A percentile compares a stretch with the other conserved stretches of the same genome.
Evolutionary conservation across 2,329 filamentous ascomycete genomes (phyloP).

Genomic region (Tolypocladium paradoxum): DNA sequence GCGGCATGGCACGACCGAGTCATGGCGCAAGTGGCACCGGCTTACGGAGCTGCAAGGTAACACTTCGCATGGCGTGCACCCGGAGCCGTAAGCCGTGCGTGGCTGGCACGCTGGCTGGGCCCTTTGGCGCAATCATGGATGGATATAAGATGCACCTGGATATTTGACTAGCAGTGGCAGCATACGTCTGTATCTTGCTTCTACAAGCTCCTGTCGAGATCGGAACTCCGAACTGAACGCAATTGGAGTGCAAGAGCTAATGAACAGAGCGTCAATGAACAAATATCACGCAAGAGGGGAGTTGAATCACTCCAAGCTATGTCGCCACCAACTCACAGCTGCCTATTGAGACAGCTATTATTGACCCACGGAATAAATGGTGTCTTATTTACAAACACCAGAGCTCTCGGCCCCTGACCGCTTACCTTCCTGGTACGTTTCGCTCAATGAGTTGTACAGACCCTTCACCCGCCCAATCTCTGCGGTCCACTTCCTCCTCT

Average conservation of each 20-base stretch:
- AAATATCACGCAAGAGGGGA: too few relatives aligned
- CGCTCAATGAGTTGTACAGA: constrained; percentile 34
- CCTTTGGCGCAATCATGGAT: too few relatives aligned
- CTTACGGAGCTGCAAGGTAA: not conserved
- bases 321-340: not conserved
- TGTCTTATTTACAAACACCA: constrained; percentile 37
- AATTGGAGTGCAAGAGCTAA: too few relatives aligned
- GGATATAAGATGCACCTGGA: too few relatives aligned
- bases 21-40: not conserved
- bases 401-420: constrained; percentile 28
- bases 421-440: constrained; percentile 39
- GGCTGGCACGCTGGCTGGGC: not conserved
- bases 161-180: not conserved
- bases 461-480: constrained; percentile 38
- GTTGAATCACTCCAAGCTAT: not conserved
- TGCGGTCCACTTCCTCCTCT: constrained; percentile 18
- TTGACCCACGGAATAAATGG: not conserved
- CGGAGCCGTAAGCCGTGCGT: not conserved
- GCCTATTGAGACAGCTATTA: not conserved
- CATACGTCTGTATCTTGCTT: too few relatives aligned
- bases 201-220: too few relatives aligned
- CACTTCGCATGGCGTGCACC: not conserved
- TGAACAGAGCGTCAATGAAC: not conserved
- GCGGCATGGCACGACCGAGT: too few relatives aligned
- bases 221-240: too few relatives aligned